Base-by-base conservation (phyloP, 805 yeast species). In the Kodamaea nitidulidarum region DNA sequence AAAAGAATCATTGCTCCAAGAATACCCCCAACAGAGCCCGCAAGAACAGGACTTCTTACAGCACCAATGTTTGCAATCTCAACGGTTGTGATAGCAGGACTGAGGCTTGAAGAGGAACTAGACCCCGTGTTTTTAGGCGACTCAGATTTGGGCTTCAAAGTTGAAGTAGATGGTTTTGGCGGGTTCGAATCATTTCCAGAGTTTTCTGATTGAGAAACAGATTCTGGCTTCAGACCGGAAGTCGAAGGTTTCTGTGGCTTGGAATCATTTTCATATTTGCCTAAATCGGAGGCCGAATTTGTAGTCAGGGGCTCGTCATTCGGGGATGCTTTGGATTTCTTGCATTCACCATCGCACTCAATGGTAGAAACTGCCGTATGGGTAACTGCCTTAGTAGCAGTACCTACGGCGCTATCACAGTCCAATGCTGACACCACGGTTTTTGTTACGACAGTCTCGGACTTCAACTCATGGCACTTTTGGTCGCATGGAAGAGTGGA, bases 61-160 rank as follows among this genome's bases (percentile, higher is more conserved):
- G 36, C 36, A 28, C 39, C 49, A 11, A 26, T 12, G 31, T 36
- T 36, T 17, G 52, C 55, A 43, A 53, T 53, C 14, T 36, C 46
- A 24, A 44, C 37, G 32, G 36, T 20, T 9, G 12, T n/a, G 16
- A 17, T 17, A 18, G 36, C 40, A n/a, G 36, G 9, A 12, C 35
- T 10, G 3, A 20, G 10, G 10, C 33, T 12, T n/a, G 39, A 30
- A 18, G 39, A 29, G 14, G 42, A 24, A 11, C 38, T 7, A 11
- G 47, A 32, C 16, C 11, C 39, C 22, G n/a, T n/a, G 15, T 26
- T 11, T 10, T 31, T 12, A n/a, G 30, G 24, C 16, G 40, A 25
- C 14, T 15, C 16, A 14, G 31, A 27, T 6, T 12, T 16, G 4
- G 28, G 14, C 28, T 25, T 25, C n/a, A 25, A 7, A 7, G 15